Conservation (phyloP, 2,329 filamentous ascomycete genomes). For the Beauveria varroae region DNA sequence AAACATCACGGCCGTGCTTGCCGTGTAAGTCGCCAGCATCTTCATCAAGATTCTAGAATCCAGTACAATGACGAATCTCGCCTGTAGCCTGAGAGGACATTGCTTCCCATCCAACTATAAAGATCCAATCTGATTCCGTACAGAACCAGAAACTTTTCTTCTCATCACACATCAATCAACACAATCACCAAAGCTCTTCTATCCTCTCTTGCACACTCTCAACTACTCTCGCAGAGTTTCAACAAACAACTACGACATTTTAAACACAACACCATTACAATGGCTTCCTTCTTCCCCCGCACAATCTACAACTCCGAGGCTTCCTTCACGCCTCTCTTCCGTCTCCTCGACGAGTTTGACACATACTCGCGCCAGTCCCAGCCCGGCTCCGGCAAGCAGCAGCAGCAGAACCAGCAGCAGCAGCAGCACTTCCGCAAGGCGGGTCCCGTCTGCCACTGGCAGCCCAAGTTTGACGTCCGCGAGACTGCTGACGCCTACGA, state of each 20-base stretch:
- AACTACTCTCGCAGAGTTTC: conserved; percentile 1
- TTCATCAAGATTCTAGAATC: conserved; percentile 13
- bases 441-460: conserved; percentile 47
- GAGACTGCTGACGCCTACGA: conserved; percentile 64
- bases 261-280: conserved; percentile 32
- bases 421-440: conserved; percentile 18
- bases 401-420: conserved; percentile 15
- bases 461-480: conserved; percentile 70
- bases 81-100: conserved; percentile 1
- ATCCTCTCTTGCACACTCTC: conserved; percentile 13
- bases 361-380: conserved; percentile 39
- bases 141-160: conserved; percentile 13
- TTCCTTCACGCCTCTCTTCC: conserved; percentile 55
- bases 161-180: conserved; percentile 10
- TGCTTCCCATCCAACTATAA: conserved; percentile 22
- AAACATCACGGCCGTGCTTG: conserved; percentile 11
- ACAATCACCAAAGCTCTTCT: conserved; percentile 19
- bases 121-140: conserved; percentile 16
- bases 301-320: conserved; percentile 41
- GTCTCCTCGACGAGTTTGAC: conserved; percentile 57
- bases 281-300: conserved; percentile 55
- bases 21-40: conserved; percentile 12
- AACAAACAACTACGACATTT: conserved; percentile 13
- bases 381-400: neutral
- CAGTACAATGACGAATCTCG: conserved; percentile 2